Evolutionary conservation across 768 basidiomycete species (phyloP), one percentile per base, ranked within the genome.

Genomic region (Lentinula raphanica): DNA sequence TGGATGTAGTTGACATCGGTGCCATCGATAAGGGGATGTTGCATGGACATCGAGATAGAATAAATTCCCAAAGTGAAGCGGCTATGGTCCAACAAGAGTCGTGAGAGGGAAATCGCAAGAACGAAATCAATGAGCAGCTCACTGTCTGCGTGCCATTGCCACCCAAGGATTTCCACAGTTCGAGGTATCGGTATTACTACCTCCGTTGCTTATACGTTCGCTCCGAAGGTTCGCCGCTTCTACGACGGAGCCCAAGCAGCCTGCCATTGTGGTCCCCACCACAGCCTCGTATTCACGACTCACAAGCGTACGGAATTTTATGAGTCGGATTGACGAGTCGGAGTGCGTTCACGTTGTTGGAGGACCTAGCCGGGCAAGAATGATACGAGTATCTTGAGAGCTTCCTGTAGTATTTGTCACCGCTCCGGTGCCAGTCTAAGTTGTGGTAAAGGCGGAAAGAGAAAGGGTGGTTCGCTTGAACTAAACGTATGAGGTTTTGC

Each of bases 41-140:
- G 88, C 87, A 65, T 97, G 94, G 0, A 96, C 94, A 58, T 97
- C 96, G 55, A 97, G 82, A 67, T 94, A 97, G 88, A 91, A 96
- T 0, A 97, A 72, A 15, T 85, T 75, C 13, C 94, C 94, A 39
- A 92, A 88, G 58, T 91, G 87, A 12, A 92, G 75, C 3, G 94
- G 93, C 94, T 96, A n/a, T 64, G 49, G 8, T 35, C 8, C 32
- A n/a, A 35, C 19, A 54, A 63, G 65, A 64, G 49, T 65, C 21
- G 53, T 46, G 63, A 63, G 61, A 59, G 63, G 61, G 54, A 64
- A 58, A 51, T 12, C 53, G 36, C 29, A 25, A 27, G 23, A 39
- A 45, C 60, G 49, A 58, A 56, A 15, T 12, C 60, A 56, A 59
- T 32, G 56, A 59, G 29, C 39, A 42, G 73, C 79, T 60, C 53